These are phyloP conservation scores for Patellifolia procumbens DNA, from an alignment of 179 eudicot genomes.

Conservation along the genomic window DNA sequence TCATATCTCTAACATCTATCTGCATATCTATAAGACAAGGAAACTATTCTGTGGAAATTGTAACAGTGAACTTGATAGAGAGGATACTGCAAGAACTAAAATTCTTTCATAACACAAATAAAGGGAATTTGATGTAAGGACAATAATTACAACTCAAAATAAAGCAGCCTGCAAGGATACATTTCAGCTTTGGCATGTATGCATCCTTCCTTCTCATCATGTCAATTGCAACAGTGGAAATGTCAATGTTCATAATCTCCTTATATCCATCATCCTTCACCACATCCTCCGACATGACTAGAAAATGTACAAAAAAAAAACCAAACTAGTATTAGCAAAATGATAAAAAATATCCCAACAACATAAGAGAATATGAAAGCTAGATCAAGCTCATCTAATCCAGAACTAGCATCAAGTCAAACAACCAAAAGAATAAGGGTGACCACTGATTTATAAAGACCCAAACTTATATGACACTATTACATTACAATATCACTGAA, in stretches of 20 bases:
- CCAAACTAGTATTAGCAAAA: constrained; percentile 11
- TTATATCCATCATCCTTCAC: constrained; percentile 89
- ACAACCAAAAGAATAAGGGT: no score
- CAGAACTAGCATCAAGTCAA: no score
- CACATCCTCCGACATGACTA: constrained; percentile 95
- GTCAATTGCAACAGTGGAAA: constrained; percentile 81
- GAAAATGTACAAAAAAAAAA: no score
- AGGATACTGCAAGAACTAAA: background rate
- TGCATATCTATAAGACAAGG: constrained; percentile 62
- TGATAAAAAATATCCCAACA: no score
- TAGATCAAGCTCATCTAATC: no score
- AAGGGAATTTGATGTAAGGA: background rate
- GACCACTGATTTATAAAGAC: no score
- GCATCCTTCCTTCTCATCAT: constrained; percentile 81
- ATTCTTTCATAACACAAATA: background rate
- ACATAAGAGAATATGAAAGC: no score
- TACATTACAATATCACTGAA: no score
- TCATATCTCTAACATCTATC: constrained; percentile 95
- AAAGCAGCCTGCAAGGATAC: constrained; percentile 48
- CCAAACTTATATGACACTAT: no score
- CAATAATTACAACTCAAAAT: background rate
- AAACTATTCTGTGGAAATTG: constrained; percentile 13
- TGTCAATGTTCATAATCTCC: constrained; percentile 78
- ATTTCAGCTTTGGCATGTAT: constrained; percentile 71
- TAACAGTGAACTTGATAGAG: background rate